Percentiles rank a stretch among this genome's conserved stretches.
Conservation (phyloP, 2,329 filamentous ascomycete species). For the Fusarium euwallaceae region DNA sequence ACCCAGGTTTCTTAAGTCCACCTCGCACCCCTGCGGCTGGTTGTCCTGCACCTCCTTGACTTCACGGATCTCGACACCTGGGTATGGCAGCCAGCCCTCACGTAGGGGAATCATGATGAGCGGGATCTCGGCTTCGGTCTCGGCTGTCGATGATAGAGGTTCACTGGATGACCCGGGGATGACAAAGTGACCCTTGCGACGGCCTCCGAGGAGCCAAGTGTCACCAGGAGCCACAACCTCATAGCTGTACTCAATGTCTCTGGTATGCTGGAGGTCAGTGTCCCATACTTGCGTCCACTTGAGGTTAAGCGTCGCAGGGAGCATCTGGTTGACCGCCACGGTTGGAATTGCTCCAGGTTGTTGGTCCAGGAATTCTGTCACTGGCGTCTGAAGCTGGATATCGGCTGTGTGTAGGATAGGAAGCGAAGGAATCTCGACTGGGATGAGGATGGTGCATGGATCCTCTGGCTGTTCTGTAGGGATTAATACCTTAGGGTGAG, state of each 20-base stretch:
- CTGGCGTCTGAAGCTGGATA: constrained; percentile 64
- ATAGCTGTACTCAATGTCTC: constrained; percentile 81
- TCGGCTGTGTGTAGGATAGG: constrained; percentile 86
- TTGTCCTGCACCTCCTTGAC: constrained; percentile 54
- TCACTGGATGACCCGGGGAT: constrained; percentile 62
- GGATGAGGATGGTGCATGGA: constrained; percentile 80
- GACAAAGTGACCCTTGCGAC: constrained; percentile 82
- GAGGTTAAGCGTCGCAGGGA: constrained; percentile 72
- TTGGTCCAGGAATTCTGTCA: constrained; percentile 48
- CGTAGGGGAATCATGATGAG: constrained; percentile 85
- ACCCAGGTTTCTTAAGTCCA: constrained; percentile 82
- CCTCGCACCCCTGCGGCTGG: constrained; percentile 71
- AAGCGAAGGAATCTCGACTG: constrained; percentile 88
- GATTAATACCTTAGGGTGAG: constrained; percentile 46
- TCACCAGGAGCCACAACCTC: constrained; percentile 82
- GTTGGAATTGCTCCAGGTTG: constrained; percentile 56
- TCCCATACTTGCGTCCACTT: constrained; percentile 75
- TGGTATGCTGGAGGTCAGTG: constrained; percentile 55
- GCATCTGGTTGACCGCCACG: constrained; percentile 72
- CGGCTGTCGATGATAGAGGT: constrained; percentile 58
- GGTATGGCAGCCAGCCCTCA: constrained; percentile 82
- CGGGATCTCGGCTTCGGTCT: constrained; percentile 71
- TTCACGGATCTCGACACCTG: constrained; percentile 82
- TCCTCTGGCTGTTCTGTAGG: constrained; percentile 47
- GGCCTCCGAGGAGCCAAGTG: constrained; percentile 87